These are phyloP conservation scores for Skeletonema potamos DNA, from an alignment of 108 stramenopile species.

Conservation along the genomic window DNA sequence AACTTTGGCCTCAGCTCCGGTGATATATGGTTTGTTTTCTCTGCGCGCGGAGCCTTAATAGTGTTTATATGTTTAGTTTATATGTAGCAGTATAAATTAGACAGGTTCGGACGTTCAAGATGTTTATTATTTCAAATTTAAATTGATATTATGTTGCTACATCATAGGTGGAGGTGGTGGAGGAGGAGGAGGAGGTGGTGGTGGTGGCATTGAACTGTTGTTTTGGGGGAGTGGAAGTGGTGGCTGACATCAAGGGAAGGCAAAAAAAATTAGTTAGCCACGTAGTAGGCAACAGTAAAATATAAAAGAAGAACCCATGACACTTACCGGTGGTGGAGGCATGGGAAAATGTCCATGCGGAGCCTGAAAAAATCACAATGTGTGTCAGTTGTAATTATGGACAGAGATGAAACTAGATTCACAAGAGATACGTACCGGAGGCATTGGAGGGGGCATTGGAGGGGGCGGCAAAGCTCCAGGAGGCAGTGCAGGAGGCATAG, in stretches of 20 bases:
- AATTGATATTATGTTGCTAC: background rate
- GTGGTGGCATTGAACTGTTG: slow-evolving; percentile 4
- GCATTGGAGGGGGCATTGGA: slow-evolving; percentile 19
- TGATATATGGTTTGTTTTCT: too few species aligned
- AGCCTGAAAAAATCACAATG: background rate
- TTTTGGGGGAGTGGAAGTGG: slow-evolving; percentile 5
- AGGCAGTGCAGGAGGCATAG: slow-evolving; percentile 15
- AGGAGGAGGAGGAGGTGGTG: slow-evolving; percentile 3
- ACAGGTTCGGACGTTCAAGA: too few species aligned
- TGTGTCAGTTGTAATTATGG: background rate
- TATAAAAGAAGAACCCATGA: background rate
- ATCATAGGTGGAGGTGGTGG: slow-evolving; percentile 9
- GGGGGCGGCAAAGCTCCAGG: slow-evolving; percentile 19
- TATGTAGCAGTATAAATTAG: too few species aligned
- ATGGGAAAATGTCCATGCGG: slow-evolving; percentile 2
- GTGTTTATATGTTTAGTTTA: too few species aligned
- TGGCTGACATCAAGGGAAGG: background rate
- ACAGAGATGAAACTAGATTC: background rate
- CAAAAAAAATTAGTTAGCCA: background rate
- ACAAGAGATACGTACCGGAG: background rate
- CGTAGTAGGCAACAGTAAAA: background rate
- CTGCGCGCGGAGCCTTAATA: too few species aligned
- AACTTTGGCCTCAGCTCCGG: too few species aligned
- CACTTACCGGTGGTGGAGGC: slow-evolving; percentile 20
- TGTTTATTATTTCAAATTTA: background rate